Percentiles rank a stretch among this genome's conserved stretches.
Conservation (phyloP, 192 early-diverging fungal genomes). For the Lobulomyces angularis region DNA sequence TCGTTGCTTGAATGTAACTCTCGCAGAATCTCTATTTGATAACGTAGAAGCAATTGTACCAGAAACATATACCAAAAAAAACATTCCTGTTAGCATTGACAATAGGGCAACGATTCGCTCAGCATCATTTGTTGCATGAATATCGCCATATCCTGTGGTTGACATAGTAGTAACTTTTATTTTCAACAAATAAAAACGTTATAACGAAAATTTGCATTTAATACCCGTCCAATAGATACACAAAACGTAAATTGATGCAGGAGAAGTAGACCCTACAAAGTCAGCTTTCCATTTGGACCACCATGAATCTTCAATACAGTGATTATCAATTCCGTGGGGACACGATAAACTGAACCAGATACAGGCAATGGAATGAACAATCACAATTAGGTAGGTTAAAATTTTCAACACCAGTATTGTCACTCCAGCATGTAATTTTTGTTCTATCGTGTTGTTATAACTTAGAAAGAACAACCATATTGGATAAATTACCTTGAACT, state of each 20-base stretch:
- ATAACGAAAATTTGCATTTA: too few relatives aligned
- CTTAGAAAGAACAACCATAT: not conserved
- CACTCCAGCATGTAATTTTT: too few relatives aligned
- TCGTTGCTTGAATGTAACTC: not conserved
- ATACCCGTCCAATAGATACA: too few relatives aligned
- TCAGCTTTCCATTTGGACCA: not conserved
- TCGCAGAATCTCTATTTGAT: not conserved
- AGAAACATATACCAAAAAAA: slow-evolving; percentile 1
- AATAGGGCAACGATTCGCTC: not conserved
- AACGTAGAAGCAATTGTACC: slow-evolving; percentile 2
- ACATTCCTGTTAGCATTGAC: slow-evolving; percentile 1
- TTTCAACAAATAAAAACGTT: too few relatives aligned
- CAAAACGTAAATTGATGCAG: too few relatives aligned
- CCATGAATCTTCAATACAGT: slow-evolving; percentile 1
- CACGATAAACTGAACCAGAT: too few relatives aligned
- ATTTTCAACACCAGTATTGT: too few relatives aligned
- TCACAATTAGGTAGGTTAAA: too few relatives aligned
- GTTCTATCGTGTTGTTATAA: not conserved
- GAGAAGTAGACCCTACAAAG: too few relatives aligned
- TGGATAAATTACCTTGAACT: not conserved
- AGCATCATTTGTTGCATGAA: slow-evolving; percentile 2
- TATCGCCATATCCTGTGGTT: slow-evolving; percentile 2
- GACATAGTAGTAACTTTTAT: too few relatives aligned
- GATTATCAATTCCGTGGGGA: not conserved
- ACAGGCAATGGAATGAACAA: too few relatives aligned